Evolutionary conservation across 1,284 basidiomycete species (phyloP).

Genomic region (Fomitopsis palustris): DNA sequence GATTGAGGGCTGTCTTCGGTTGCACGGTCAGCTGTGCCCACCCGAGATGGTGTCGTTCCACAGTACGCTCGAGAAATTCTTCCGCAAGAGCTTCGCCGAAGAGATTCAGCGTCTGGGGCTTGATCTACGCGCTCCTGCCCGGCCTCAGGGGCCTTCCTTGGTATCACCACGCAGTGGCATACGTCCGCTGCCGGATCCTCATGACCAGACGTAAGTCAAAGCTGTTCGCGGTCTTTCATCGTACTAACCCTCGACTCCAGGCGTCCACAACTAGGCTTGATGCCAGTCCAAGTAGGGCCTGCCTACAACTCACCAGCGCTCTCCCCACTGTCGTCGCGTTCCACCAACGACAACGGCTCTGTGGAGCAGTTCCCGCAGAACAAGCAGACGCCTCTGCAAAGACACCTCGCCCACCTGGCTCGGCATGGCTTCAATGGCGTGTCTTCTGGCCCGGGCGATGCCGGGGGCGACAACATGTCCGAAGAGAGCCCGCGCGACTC

Average conservation of each 20-base stretch:
- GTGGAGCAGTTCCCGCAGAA: constrained; percentile 24
- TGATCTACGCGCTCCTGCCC: constrained; percentile 29
- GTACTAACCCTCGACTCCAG: not conserved
- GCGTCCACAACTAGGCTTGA: constrained; percentile 17
- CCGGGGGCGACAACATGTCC: constrained; percentile 53
- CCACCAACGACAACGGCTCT: constrained; percentile 16
- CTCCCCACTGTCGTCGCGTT: constrained; percentile 32
- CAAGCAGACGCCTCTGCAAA: constrained; percentile 72
- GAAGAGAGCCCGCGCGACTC: constrained; percentile 68
- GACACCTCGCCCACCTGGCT: constrained; percentile 72
- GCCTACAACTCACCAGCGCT: constrained; percentile 32
- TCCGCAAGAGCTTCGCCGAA: constrained; percentile 85
- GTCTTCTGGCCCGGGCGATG: constrained; percentile 66
- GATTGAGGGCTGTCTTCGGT: constrained; percentile 79
- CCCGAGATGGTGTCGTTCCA: constrained; percentile 91
- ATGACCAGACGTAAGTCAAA: not conserved
- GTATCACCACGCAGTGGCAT: constrained; percentile 8
- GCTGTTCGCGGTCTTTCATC: not conserved
- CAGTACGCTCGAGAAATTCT: constrained; percentile 85
- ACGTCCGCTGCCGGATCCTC: constrained; percentile 2
- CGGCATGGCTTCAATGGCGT: constrained; percentile 79
- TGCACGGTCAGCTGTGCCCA: constrained; percentile 82
- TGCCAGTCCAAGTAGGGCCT: constrained; percentile 17
- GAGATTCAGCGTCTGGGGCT: constrained; percentile 74
- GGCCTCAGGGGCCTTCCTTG: constrained; percentile 10